phyloP scores from a whole-genome alignment of 2,329 filamentous ascomycete species.

The Bipolaris gigantea region DNA sequence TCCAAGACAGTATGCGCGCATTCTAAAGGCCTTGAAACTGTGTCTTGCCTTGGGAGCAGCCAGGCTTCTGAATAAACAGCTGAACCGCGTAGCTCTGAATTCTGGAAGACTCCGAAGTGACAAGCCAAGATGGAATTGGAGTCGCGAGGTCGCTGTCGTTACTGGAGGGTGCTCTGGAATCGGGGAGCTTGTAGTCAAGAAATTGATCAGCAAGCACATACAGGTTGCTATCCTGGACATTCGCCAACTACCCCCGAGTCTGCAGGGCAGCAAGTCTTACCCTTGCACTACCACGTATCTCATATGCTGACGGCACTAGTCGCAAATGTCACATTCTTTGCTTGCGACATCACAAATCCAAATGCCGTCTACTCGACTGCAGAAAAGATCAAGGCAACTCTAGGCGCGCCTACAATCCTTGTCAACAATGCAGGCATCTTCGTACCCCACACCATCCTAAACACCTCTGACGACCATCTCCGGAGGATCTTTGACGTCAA shows the following conservation, averaged over 20 bases:
- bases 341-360: constrained; percentile 41
- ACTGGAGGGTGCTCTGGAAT: constrained; percentile 45
- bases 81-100: constrained; percentile 43
- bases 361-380: constrained; percentile 31
- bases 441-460: constrained; percentile 35
- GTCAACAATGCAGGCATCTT: constrained; percentile 45
- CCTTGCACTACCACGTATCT: background rate
- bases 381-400: constrained; percentile 19
- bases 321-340: constrained; percentile 34
- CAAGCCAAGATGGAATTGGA: constrained; percentile 41
- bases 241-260: constrained; percentile 28
- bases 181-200: constrained; percentile 36
- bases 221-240: constrained; percentile 42
- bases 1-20: constrained; percentile 19
- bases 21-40: constrained; percentile 35
- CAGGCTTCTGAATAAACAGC: constrained; percentile 28
- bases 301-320: constrained; percentile 20
- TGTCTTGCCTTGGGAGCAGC: constrained; percentile 39
- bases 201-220: constrained; percentile 30
- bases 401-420: constrained; percentile 39
- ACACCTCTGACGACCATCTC: constrained; percentile 34
- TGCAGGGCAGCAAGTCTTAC: constrained; percentile 32
- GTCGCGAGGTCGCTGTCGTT: constrained; percentile 40
- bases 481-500: constrained; percentile 44
- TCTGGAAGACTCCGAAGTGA: constrained; percentile 44